Conservation (phyloP, 2,329 filamentous ascomycete genomes). For the Ophiostoma australiae region DNA sequence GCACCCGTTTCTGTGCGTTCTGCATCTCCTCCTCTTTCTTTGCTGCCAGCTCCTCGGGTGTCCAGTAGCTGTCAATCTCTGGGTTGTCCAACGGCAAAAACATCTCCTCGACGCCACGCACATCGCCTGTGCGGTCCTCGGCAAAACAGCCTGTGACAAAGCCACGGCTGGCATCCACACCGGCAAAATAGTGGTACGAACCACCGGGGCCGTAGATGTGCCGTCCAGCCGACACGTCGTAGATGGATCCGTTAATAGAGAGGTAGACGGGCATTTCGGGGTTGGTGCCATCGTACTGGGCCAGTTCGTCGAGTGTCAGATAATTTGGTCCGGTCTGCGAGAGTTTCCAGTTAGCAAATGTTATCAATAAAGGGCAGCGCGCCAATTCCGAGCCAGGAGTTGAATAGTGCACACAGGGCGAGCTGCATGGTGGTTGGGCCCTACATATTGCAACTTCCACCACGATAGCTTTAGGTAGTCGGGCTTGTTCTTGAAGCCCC, state of each 20-base stretch:
- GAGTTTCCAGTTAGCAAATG: neutral
- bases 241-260: constrained; percentile 81
- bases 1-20: constrained; percentile 59
- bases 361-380: neutral
- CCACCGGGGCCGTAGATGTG: constrained; percentile 77
- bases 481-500: constrained; percentile 58
- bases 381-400: constrained; percentile 2
- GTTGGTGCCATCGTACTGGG: constrained; percentile 72
- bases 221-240: constrained; percentile 68
- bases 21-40: constrained; percentile 59
- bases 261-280: constrained; percentile 76
- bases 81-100: constrained; percentile 63
- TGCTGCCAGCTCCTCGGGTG: constrained; percentile 48
- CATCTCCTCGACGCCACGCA: constrained; percentile 83
- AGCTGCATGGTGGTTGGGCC: constrained; percentile 30
- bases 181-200: constrained; percentile 80
- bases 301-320: constrained; percentile 71
- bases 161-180: constrained; percentile 76
- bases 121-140: constrained; percentile 76
- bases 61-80: constrained; percentile 55
- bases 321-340: constrained; percentile 51
- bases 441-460: constrained; percentile 59
- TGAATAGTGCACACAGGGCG: neutral
- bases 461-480: constrained; percentile 55
- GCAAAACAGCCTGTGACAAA: constrained; percentile 92